Base-by-base conservation (phyloP, 192 early-diverging fungal genomes). In the Backusella macrospora region DNA sequence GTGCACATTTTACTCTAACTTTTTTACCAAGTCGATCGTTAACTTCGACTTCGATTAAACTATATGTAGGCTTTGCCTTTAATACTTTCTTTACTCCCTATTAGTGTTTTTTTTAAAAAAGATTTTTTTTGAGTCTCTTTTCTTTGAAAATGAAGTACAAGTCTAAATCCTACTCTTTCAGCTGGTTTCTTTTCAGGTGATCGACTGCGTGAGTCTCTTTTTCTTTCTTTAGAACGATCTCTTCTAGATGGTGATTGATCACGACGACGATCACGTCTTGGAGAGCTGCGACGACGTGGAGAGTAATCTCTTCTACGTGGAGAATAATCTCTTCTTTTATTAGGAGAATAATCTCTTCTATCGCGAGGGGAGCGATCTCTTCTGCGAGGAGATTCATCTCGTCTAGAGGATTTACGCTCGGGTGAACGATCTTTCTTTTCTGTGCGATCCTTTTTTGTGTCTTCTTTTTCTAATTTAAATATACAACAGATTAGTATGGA, bases 21-120 rank as follows among this genome's bases (percentile, higher is more conserved):
- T 96, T 96, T 82, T 95, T 95, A 14, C 95, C 95, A 16, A 95
- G 83, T 72, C 95, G 88, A 86, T 96, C 95, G 85, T 96, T 95
- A 71, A 89, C 87, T 68, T 88, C 79, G 46, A 96, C 71, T 81
- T 94, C 89, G 78, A 93, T 89, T 80, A 91, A 55, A 39, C 68
- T 66, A n/a, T 73, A 77, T 10, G 65, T 49, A 8, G 68, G 64
- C 0, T 62, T 52, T 18, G 64, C 65, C 15, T 45, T 55, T 16
- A 42, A 18, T 18, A 45, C 18, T n/a, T 64, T 70, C 62, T 69
- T 75, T 3, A 47, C 67, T 37, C 43, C 62, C 4, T 21, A 37
- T 21, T 34, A 38, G 13, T 7, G 9, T 63, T 23, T 46, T 13
- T 37, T 39, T 15, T 45, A 13, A 5, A 15, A 40, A 70, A 65